Base-by-base conservation (phyloP, 805 yeast species). In the Ogataea siamensis region DNA sequence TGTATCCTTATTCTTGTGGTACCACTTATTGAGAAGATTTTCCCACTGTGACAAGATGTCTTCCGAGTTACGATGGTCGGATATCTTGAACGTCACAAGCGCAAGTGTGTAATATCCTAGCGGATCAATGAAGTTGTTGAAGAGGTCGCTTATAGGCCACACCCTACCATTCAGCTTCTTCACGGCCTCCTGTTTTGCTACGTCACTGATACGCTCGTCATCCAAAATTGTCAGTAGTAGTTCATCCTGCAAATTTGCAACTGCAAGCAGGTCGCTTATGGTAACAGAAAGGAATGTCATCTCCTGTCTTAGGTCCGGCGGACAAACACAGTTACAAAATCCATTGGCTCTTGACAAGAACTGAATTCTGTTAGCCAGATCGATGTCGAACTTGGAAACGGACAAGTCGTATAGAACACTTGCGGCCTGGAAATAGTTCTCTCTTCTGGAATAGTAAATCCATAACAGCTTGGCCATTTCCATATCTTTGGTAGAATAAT, bases 261-360 rank as follows among this genome's bases (percentile, higher is more conserved):
- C 93, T 29, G 85, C 93, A 52, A 88, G 76, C 35, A 85, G 74
- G 54, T 88, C 95, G 48, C 79, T 83, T 25, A 89, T 83, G 50
- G 74, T 68, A 8, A 78, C 68, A 1, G 87, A 72, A 40, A 91
- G 66, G 51, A 78, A 79, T 19, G 81, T 76, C 74, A 87, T 81
- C 44, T 80, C 78, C 52, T 85, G 94, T 49, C 91, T 74, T 54
- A 81, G 71, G 42, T 72, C 75, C 20, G 91, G 86, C 17, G 91
- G 83, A 45, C 88, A 78, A 30, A 75, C 79, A 60, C 95, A 83
- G 55, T 87, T 86, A 60, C 95, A 84, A 66, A 87, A 88, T 3
- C 96, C 96, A 60, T 83, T 84, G 1, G 97, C 97, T 49, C 97
- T 74, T 1, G 97, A 86, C 38, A 93, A 68, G 57, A 75, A 87